These are phyloP conservation scores for Boeremia lycopersici DNA, from an alignment of 2,329 filamentous ascomycete genomes.

Conservation along the genomic window DNA sequence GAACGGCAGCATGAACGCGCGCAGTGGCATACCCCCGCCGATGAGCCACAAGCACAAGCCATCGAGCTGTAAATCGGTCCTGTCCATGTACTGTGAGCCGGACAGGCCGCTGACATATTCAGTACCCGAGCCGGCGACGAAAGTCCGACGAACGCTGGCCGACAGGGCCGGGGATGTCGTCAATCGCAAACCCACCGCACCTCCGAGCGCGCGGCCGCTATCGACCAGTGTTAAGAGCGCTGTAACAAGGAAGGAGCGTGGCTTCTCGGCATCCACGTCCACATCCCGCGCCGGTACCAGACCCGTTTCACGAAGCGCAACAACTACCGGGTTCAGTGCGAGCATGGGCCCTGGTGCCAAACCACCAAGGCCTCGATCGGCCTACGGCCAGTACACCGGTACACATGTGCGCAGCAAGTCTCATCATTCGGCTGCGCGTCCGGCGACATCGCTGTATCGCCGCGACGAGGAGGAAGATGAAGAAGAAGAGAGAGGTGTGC, in stretches of 20 bases:
- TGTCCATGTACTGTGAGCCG: constrained; percentile 7
- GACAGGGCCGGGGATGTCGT: constrained; percentile 57
- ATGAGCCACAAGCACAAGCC: constrained; percentile 59
- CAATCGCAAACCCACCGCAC: constrained; percentile 49
- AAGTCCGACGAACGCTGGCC: constrained; percentile 56
- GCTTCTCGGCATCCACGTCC: constrained; percentile 45
- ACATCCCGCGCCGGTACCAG: constrained; percentile 46
- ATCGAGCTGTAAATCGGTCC: constrained; percentile 51
- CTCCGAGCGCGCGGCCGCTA: constrained; percentile 50
- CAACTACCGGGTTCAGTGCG: constrained; percentile 59
- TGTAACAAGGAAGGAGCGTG: constrained; percentile 49
- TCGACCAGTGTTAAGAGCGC: constrained; percentile 53
- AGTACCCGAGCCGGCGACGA: constrained; percentile 56
- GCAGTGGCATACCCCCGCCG: constrained; percentile 56
- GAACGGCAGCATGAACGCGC: constrained; percentile 60
- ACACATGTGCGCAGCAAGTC: constrained; percentile 54
- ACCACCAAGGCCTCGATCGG: constrained; percentile 57
- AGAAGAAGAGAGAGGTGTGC: constrained; percentile 53
- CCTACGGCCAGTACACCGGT: constrained; percentile 41
- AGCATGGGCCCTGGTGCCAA: constrained; percentile 59
- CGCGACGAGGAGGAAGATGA: constrained; percentile 50
- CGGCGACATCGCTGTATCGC: constrained; percentile 49
- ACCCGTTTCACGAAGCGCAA: constrained; percentile 52
- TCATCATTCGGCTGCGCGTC: constrained; percentile 51
- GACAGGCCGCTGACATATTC: constrained; percentile 28